Percentiles rank a stretch among this genome's conserved stretches.
phyloP scores from a whole-genome alignment of 306 rosid genomes.

The Styphnolobium japonicum region DNA sequence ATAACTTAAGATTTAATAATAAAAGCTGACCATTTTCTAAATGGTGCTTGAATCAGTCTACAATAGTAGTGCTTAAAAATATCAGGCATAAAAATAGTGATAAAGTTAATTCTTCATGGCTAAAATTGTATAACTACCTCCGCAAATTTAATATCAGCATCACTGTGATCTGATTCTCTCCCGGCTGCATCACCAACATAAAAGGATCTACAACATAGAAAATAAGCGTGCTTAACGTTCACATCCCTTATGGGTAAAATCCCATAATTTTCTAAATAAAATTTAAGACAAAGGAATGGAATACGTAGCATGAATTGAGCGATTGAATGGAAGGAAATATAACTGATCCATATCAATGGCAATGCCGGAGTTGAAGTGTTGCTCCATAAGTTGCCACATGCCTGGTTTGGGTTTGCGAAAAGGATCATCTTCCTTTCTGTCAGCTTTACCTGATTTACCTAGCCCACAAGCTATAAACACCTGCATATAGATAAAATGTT shows the following conservation, averaged over 20 bases:
- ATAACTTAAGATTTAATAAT: background rate
- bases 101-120: background rate
- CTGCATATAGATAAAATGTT: conserved; percentile 44
- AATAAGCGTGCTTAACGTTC: conserved; percentile 13
- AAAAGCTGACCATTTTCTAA: background rate
- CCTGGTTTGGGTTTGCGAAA: conserved; percentile 88
- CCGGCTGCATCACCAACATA: conserved; percentile 99
- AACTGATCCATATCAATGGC: conserved; percentile 79
- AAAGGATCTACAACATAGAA: conserved; percentile 63
- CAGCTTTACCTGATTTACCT: conserved; percentile 49
- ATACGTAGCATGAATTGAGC: background rate
- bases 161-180: conserved; percentile 79
- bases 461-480: conserved; percentile 85
- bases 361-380: conserved; percentile 81
- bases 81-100: background rate
- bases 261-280: background rate
- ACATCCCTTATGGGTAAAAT: background rate
- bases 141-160: conserved; percentile 83
- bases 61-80: background rate
- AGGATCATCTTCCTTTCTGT: conserved; percentile 50
- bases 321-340: conserved; percentile 31
- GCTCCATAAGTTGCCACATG: conserved; percentile 86
- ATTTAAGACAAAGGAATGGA: background rate
- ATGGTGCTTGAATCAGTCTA: conserved; percentile 6
- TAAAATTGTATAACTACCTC: conserved; percentile 51